Percentiles rank a stretch among this genome's conserved stretches.
Conservation (phyloP, 2,329 filamentous ascomycete genomes). For the Xylariales sp. region DNA sequence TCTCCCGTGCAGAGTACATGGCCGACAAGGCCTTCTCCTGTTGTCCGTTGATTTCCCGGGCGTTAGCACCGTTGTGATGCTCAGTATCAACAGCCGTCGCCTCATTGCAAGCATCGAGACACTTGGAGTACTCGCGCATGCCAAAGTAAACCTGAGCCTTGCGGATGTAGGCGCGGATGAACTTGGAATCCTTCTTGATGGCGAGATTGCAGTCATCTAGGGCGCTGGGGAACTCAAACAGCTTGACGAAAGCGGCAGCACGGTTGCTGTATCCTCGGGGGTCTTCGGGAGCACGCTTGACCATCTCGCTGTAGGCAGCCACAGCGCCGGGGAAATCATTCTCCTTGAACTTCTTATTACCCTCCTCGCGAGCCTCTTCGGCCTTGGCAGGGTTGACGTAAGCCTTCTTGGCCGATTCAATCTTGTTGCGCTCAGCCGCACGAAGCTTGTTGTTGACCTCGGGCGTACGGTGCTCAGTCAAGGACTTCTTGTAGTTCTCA, state of each 20-base stretch:
- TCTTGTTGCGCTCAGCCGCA: constrained; percentile 80
- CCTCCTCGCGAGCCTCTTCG: constrained; percentile 89
- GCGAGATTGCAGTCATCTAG: constrained; percentile 89
- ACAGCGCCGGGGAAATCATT: constrained; percentile 93
- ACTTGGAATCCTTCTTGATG: constrained; percentile 84
- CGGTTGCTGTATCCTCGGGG: constrained; percentile 96
- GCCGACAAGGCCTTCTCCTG: constrained; percentile 87
- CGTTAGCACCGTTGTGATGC: constrained; percentile 66
- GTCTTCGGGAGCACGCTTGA: constrained; percentile 89
- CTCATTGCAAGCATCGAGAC: constrained; percentile 81
- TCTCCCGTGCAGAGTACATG: constrained; percentile 86
- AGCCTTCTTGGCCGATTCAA: constrained; percentile 66
- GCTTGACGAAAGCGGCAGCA: constrained; percentile 92
- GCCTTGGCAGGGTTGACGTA: constrained; percentile 91
- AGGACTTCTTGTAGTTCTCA: constrained; percentile 84
- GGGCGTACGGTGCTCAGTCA: constrained; percentile 94
- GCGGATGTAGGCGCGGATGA: constrained; percentile 93
- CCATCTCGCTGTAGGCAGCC: constrained; percentile 92
- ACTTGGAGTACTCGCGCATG: constrained; percentile 98
- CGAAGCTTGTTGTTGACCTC: constrained; percentile 92
- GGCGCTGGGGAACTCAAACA: constrained; percentile 91
- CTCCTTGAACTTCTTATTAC: constrained; percentile 96
- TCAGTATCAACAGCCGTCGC: constrained; percentile 72
- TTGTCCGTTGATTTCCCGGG: constrained; percentile 88
- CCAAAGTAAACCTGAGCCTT: constrained; percentile 94